Base-by-base conservation (phyloP, 345 rosid genomes). In the Cardamine chenopodiifolia region DNA sequence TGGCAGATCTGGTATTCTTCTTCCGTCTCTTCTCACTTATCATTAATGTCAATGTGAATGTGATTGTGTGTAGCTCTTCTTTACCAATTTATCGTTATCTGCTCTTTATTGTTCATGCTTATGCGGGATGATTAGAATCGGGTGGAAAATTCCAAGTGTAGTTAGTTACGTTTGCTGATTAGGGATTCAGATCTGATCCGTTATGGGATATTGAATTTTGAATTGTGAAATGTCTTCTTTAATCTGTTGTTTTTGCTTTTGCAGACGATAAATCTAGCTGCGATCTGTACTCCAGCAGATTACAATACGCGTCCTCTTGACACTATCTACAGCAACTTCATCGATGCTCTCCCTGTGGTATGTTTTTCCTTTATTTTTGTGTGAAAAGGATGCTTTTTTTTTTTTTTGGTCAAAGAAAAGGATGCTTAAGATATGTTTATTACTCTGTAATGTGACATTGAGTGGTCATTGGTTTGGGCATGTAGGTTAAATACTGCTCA, bases 301-400 rank as follows among this genome's bases (percentile, higher is more conserved):
- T 96, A 96, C 83, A 96, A 96, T 81, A 96, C 99, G 37, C 98
- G 99, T 66, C 98, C 99, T 3, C 86, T 96, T 66, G 98, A 96
- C 67, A 96, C 98, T 35, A 96, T 92, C 82, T 96, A 92, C 88
- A 96, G 99, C 85, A 96, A 96, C 73, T 96, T 96, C 85, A 88
- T 90, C 17, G 99, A 96, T 79, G 99, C 98, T 54, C 97, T 96
- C 34, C 99, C 99, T 1, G 99, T 96, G 93, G 99, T 96, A 85
- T 26, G 86, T 71, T n/a, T n/a, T n/a, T n/a, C n/a, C n/a, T n/a
- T n/a, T n/a, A n/a, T 31, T 31, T 31, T 31, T 1, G 34, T 31
- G 34, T 31, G 8, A 31, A 31, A 34, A 8, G 39, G 61, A n/a
- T n/a, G n/a, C n/a, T n/a, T n/a, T n/a, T n/a, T n/a, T n/a, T n/a